A percentile compares a stretch with the other conserved stretches of the same genome.
Conservation (phyloP, 2,329 filamentous ascomycete species). For the Fusarium penzigii region DNA sequence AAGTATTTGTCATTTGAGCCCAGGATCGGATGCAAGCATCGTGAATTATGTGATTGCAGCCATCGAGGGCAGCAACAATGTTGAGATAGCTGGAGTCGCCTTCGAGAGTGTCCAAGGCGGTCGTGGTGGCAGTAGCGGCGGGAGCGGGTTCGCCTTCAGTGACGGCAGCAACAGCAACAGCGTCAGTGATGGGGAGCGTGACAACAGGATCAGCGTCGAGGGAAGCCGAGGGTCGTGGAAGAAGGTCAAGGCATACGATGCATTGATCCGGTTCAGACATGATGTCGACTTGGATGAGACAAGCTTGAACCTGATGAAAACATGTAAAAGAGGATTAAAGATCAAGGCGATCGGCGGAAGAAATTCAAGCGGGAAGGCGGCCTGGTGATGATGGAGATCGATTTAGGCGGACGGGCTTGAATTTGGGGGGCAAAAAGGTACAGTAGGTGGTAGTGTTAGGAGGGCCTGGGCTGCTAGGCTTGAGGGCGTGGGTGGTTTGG, state of each 20-base stretch:
- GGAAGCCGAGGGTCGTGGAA: constrained; percentile 42
- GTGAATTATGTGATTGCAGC: constrained; percentile 90
- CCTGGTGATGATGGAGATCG: constrained; percentile 24
- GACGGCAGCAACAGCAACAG: constrained; percentile 24
- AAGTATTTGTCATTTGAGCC: constrained; percentile 96
- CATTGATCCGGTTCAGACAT: constrained; percentile 63
- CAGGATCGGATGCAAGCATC: constrained; percentile 90
- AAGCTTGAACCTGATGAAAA: constrained; percentile 42
- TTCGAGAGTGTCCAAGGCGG: constrained; percentile 25
- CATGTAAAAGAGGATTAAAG: constrained; percentile 44
- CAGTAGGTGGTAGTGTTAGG: neutral
- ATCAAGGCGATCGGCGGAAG: constrained; percentile 3
- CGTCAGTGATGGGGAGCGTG: constrained; percentile 22
- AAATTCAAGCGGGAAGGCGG: constrained; percentile 24
- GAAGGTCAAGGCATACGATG: constrained; percentile 68
- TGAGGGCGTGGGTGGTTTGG: constrained; percentile 22
- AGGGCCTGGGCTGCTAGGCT: constrained; percentile 4
- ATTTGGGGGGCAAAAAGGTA: constrained; percentile 16
- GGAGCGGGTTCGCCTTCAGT: constrained; percentile 23
- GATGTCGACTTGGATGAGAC: constrained; percentile 43
- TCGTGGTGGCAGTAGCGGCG: constrained; percentile 23
- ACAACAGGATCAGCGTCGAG: constrained; percentile 19
- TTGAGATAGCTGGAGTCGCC: constrained; percentile 40
- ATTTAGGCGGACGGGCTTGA: constrained; percentile 14
- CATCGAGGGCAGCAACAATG: constrained; percentile 61